Conservation (phyloP, 179 eudicot species). For the Pouteria campechiana region DNA sequence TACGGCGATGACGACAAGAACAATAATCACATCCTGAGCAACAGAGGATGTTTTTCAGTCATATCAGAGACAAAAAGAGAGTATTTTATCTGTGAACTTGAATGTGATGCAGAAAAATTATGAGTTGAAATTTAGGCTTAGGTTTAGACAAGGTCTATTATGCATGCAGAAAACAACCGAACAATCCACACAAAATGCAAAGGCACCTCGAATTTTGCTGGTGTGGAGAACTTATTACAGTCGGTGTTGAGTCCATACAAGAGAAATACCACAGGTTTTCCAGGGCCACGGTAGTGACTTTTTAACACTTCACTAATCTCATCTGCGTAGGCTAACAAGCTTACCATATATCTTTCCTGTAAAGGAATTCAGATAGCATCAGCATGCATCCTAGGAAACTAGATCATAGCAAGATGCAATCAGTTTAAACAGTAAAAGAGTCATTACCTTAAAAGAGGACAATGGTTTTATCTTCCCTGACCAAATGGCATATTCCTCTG, state of each 20-base stretch:
- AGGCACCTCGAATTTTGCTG: constrained; percentile 80
- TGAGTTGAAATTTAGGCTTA: too few species aligned
- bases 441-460: constrained; percentile 53
- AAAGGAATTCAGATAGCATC: constrained; percentile 11
- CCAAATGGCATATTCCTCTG: constrained; percentile 93
- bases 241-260: constrained; percentile 94
- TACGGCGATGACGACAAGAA: too few species aligned
- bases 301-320: constrained; percentile 56
- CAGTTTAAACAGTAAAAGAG: background rate
- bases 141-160: too few species aligned
- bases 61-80: too few species aligned
- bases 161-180: too few species aligned
- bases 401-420: background rate
- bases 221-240: constrained; percentile 73
- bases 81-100: too few species aligned
- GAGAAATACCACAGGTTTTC: constrained; percentile 56
- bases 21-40: too few species aligned
- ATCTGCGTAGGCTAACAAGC: constrained; percentile 44
- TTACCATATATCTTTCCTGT: constrained; percentile 83
- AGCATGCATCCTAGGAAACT: background rate
- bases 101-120: too few species aligned
- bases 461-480: constrained; percentile 70
- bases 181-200: too few species aligned
- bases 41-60: too few species aligned
- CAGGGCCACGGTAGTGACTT: constrained; percentile 41